A percentile compares a stretch with the other conserved stretches of the same genome.
These are phyloP conservation scores for Tetrahymena borealis DNA, from an alignment of 73 alveolate genomes.

Conservation along the genomic window DNA sequence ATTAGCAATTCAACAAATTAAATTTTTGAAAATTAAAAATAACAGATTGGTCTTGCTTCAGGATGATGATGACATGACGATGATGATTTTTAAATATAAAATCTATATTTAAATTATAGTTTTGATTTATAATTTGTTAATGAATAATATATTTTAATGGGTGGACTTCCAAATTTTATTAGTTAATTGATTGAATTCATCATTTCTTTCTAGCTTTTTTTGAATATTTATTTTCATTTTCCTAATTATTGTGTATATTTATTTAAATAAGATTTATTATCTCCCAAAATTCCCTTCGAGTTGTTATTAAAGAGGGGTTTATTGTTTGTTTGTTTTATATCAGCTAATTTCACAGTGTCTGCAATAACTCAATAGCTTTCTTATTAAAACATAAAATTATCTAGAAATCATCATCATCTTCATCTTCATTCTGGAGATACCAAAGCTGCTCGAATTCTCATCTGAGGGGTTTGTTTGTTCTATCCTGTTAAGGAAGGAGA, in stretches of 20 bases:
- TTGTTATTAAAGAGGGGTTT: too few relatives aligned
- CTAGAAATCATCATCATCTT: neutral
- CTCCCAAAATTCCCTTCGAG: too few relatives aligned
- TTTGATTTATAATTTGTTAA: neutral
- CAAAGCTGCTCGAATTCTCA: neutral
- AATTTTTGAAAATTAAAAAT: neutral
- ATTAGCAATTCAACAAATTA: neutral
- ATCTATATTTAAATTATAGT: neutral
- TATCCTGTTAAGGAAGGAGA: too few relatives aligned
- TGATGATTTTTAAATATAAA: neutral
- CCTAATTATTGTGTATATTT: too few relatives aligned
- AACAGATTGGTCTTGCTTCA: neutral
- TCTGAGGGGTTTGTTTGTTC: neutral
- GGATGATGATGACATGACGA: neutral
- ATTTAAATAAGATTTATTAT: too few relatives aligned
- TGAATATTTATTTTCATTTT: too few relatives aligned
- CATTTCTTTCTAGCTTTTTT: too few relatives aligned
- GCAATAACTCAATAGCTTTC: neutral
- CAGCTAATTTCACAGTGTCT: too few relatives aligned
- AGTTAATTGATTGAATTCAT: too few relatives aligned
- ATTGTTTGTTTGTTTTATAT: too few relatives aligned
- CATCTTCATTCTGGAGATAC: conserved; percentile 1
- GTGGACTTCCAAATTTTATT: too few relatives aligned
- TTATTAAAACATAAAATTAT: neutral
- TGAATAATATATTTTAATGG: too few relatives aligned